A percentile compares a stretch with the other conserved stretches of the same genome.
phyloP scores from a whole-genome alignment of 805 yeast genomes.

The Cyberlindnera mississippiensis region DNA sequence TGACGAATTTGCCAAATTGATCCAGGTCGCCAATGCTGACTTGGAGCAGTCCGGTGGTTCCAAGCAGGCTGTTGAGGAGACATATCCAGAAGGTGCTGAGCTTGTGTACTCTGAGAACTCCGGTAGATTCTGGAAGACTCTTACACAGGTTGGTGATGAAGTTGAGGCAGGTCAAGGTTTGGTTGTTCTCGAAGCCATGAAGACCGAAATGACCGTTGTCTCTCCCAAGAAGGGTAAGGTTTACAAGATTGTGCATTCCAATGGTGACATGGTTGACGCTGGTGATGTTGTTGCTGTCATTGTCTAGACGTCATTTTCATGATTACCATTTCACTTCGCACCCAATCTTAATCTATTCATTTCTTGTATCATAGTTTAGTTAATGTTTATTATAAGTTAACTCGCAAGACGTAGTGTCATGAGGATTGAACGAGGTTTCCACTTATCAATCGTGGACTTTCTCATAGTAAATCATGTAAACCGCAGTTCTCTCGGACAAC shows the following conservation, averaged over 20 bases:
- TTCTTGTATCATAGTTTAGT: constrained; percentile 4
- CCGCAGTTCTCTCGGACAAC: constrained; percentile 67
- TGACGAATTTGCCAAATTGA: constrained; percentile 80
- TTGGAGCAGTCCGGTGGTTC: constrained; percentile 51
- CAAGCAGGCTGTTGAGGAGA: constrained; percentile 43
- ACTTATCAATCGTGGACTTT: constrained; percentile 23
- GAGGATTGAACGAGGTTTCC: background rate
- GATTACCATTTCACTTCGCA: background rate
- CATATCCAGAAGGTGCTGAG: constrained; percentile 74
- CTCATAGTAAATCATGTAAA: constrained; percentile 83
- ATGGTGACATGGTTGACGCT: constrained; percentile 96
- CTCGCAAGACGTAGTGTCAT: too few species aligned
- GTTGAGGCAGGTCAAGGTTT: constrained; percentile 76
- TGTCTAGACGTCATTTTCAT: constrained; percentile 32
- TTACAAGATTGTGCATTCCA: constrained; percentile 64
- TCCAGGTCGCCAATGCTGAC: constrained; percentile 77
- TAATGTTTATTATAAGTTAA: background rate
- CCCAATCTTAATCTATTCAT: background rate
- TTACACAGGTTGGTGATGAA: constrained; percentile 72
- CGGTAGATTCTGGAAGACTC: constrained; percentile 96
- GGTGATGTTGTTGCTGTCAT: constrained; percentile 92
- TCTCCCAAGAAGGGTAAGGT: constrained; percentile 73
- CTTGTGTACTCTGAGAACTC: constrained; percentile 90
- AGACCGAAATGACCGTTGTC: constrained; percentile 89
- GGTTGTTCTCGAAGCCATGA: constrained; percentile 95